Conservation (phyloP, 805 yeast genomes). For the Saccharomycopsis fermentans region DNA sequence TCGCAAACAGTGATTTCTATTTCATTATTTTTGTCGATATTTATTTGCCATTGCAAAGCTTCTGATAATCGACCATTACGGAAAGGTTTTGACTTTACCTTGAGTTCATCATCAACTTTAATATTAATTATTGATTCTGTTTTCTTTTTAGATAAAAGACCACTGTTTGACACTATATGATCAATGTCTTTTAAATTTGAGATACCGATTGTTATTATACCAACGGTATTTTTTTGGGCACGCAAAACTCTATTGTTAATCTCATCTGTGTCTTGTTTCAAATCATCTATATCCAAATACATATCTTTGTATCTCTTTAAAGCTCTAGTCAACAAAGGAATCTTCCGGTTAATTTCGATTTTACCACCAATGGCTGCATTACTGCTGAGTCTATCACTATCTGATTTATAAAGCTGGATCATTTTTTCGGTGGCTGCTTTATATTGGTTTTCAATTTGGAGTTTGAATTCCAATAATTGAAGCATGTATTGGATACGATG, state of each 20-base stretch:
- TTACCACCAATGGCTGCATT: constrained; percentile 86
- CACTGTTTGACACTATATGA: constrained; percentile 58
- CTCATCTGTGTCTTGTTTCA: constrained; percentile 54
- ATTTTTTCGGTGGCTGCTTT: constrained; percentile 87
- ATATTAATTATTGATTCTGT: constrained; percentile 72
- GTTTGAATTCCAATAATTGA: constrained; percentile 86
- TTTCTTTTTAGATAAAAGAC: constrained; percentile 48
- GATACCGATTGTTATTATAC: constrained; percentile 63
- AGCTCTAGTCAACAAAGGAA: constrained; percentile 73
- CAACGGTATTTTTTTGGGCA: constrained; percentile 67
- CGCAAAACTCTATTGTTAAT: constrained; percentile 63
- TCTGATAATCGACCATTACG: constrained; percentile 79
- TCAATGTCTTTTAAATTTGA: constrained; percentile 81
- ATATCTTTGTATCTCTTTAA: constrained; percentile 83
- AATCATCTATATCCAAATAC: constrained; percentile 58
- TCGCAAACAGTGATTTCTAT: constrained; percentile 83
- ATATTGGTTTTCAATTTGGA: constrained; percentile 90
- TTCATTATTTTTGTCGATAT: constrained; percentile 87
- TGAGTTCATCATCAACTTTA: constrained; percentile 82
- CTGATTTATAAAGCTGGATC: constrained; percentile 73
- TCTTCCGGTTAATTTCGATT: constrained; percentile 73
- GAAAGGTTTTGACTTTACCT: constrained; percentile 64
- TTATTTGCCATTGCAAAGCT: constrained; percentile 49
- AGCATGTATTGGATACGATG: constrained; percentile 93
- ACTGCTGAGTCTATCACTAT: constrained; percentile 80